Evolutionary conservation across 2,329 filamentous ascomycete species (phyloP), one percentile per base, ranked within the genome.

Genomic region (Leptographium flavum): DNA sequence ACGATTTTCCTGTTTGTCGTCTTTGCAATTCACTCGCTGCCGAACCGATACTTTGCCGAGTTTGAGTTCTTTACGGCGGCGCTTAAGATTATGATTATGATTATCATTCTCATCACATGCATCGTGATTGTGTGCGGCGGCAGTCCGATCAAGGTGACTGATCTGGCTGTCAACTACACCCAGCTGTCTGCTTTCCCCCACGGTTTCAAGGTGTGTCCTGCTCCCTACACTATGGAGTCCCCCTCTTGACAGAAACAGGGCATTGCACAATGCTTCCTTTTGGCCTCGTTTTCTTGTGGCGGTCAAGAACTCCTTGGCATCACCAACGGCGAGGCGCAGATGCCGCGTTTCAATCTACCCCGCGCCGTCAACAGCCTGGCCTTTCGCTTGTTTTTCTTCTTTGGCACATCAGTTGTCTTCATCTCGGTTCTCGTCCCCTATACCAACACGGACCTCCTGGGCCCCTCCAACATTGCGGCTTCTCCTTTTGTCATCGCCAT

Each of bases 21-120:
- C 5, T 3, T 48, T 1, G 46, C 43, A 23, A 43, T 46, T 14
- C 70, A 69, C 36, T 56, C 71, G 21, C 46, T 63, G 7, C 62
- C 72, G 41, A 73, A 73, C 46, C 60, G 70, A 19, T 60, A 66
- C 19, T 65, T 65, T 37, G 66, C 68, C 53, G 63, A 65, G 57
- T 57, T 50, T 11, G 54, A 56, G 41, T 56, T 56, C 41, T 47
- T 47, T 45, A 55, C 55, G 19, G 53, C 49, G 9, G 51, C 48
- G 10, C 49, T 53, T 28, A 56, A 56, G 44, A 47, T 56, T 28
- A 45, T 52, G 22, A 27, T 50, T 7, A 49, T 47, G 1, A 49
- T 51, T 25, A 43, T 50, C 36, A 45, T 52, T 4, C 35, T 53
- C 28, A 44, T 51, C 41, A 49, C 49, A 27, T 48, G 50, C 45